These are phyloP conservation scores for Lachnellula hyalina DNA, from an alignment of 2,329 filamentous ascomycete species.

Conservation along the genomic window DNA sequence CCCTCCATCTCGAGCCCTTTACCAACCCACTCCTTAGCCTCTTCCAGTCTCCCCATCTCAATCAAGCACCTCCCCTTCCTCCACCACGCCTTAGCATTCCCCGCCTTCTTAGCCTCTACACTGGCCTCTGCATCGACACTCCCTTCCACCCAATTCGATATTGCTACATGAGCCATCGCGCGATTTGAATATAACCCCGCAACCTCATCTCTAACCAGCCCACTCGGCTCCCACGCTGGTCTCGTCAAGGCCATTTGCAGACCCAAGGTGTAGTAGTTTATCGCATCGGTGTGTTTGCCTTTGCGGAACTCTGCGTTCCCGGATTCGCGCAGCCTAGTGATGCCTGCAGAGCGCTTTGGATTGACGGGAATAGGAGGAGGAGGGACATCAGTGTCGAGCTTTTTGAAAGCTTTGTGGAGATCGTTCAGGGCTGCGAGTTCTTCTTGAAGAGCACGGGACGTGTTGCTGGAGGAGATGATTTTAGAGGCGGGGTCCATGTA, in stretches of 20 bases:
- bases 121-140: constrained; percentile 83
- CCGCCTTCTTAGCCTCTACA: constrained; percentile 78
- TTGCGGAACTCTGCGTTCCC: constrained; percentile 83
- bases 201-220: constrained; percentile 79
- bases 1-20: constrained; percentile 79
- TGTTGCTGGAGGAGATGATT: constrained; percentile 51
- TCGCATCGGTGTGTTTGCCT: constrained; percentile 65
- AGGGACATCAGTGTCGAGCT: constrained; percentile 60
- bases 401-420: constrained; percentile 70
- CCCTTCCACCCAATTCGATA: constrained; percentile 77
- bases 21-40: constrained; percentile 74
- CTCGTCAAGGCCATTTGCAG: constrained; percentile 81
- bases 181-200: constrained; percentile 77
- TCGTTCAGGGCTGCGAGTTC: constrained; percentile 72
- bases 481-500: constrained; percentile 78
- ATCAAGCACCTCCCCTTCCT: constrained; percentile 74
- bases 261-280: constrained; percentile 77
- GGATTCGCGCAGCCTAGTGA: constrained; percentile 84
- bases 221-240: constrained; percentile 82
- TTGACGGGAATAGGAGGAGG: constrained; percentile 87
- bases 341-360: constrained; percentile 81
- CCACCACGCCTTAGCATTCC: constrained; percentile 95
- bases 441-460: constrained; percentile 48
- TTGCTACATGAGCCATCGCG: constrained; percentile 82
- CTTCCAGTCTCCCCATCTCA: constrained; percentile 84